Evolutionary conservation across 345 rosid species (phyloP).

Genomic region (Hirschfeldia incana): DNA sequence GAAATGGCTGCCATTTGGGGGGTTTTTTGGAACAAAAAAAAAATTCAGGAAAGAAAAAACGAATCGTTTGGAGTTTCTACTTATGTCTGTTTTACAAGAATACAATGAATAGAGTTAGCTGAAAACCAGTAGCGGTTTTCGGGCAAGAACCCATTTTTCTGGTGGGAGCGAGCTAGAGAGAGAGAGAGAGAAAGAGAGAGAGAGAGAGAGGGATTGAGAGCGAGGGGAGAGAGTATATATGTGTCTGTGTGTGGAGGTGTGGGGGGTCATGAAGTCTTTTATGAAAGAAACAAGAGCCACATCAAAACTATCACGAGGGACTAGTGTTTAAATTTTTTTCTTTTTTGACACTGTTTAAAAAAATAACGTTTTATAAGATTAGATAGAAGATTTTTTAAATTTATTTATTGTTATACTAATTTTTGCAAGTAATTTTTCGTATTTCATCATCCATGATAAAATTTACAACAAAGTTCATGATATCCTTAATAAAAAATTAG

Average conservation of each 20-base stretch:
- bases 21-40: neutral
- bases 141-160: constrained; percentile 47
- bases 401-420: too few species aligned
- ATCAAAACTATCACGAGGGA: constrained; percentile 37
- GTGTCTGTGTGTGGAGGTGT: constrained; percentile 28
- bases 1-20: constrained; percentile 45
- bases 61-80: constrained; percentile 2
- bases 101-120: constrained; percentile 4
- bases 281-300: constrained; percentile 19
- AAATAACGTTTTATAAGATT: too few species aligned
- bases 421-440: too few species aligned
- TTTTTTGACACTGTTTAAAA: too few species aligned
- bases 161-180: neutral
- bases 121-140: constrained; percentile 36
- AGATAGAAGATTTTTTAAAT: too few species aligned
- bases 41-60: neutral
- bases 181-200: constrained; percentile 1
- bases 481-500: too few species aligned
- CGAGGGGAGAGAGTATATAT: constrained; percentile 4
- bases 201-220: neutral
- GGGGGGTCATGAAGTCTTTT: constrained; percentile 24
- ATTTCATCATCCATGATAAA: too few species aligned
- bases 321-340: neutral
- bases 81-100: constrained; percentile 13
- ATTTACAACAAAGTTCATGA: too few species aligned